phyloP scores from a whole-genome alignment of 306 rosid genomes.

The Fragaria vesca region DNA sequence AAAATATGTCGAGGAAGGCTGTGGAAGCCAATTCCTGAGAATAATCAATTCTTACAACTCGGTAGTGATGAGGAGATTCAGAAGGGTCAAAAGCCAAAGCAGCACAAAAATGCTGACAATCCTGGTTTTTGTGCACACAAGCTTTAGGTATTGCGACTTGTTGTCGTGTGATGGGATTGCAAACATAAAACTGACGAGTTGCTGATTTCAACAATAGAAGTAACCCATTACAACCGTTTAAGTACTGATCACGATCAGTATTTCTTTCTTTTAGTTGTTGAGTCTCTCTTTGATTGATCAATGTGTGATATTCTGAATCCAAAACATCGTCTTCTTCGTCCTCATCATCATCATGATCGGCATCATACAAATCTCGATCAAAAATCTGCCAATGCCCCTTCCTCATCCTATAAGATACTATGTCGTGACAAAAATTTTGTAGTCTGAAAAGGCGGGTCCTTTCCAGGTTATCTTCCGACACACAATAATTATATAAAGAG shows the following conservation, averaged over 20 bases:
- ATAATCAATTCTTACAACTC: slow-evolving; percentile 5
- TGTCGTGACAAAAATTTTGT: background rate
- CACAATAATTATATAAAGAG: background rate
- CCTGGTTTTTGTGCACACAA: background rate
- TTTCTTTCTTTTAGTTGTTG: too few relatives aligned
- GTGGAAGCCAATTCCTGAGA: background rate
- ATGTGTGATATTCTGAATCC: too few relatives aligned
- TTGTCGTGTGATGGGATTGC: slow-evolving; percentile 9
- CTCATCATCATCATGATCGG: too few relatives aligned
- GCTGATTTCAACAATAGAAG: background rate
- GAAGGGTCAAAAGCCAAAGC: slow-evolving; percentile 13
- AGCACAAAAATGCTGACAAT: background rate
- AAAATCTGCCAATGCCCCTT: too few relatives aligned
- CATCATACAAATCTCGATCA: too few relatives aligned
- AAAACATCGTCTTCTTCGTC: too few relatives aligned
- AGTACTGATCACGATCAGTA: background rate
- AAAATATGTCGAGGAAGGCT: background rate
- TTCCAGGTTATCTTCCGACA: background rate
- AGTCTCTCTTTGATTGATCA: too few relatives aligned
- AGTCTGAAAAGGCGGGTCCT: too few relatives aligned
- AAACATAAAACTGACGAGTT: background rate
- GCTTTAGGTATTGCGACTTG: background rate
- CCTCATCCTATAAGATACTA: too few relatives aligned
- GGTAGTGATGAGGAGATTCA: slow-evolving; percentile 7
- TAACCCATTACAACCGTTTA: slow-evolving; percentile 14